Percentiles rank a stretch among this genome's conserved stretches.
Conservation (phyloP, 2,329 filamentous ascomycete genomes). For the Colletotrichum shisoi region DNA sequence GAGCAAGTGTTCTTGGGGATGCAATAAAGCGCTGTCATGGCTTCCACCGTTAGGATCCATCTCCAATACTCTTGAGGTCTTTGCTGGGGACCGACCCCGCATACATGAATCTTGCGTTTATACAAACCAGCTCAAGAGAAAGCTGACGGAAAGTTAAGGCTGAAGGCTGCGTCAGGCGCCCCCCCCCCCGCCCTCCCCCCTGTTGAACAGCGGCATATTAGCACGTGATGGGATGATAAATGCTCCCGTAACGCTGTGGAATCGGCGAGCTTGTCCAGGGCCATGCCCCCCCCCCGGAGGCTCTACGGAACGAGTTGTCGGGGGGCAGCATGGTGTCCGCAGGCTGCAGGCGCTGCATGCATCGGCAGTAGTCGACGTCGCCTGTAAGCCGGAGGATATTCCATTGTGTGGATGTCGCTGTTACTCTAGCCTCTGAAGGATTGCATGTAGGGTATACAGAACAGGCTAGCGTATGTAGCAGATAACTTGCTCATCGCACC, state of each 20-base stretch:
- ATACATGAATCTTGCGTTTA: not conserved
- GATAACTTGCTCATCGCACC: conserved; percentile 8
- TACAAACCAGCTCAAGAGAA: conserved; percentile 1
- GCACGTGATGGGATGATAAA: conserved; percentile 30
- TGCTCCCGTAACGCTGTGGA: conserved; percentile 34
- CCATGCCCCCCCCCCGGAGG: conserved; percentile 17
- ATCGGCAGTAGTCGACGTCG: conserved; percentile 19
- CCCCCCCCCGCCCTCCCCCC: no score
- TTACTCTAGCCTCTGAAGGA: not conserved
- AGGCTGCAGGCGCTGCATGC: conserved; percentile 32
- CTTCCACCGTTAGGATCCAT: conserved; percentile 24
- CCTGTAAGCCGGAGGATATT: not conserved
- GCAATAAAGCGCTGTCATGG: conserved; percentile 17
- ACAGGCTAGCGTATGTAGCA: not conserved
- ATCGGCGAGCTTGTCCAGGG: conserved; percentile 26
- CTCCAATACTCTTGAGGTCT: not conserved
- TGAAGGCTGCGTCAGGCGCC: conserved; percentile 9
- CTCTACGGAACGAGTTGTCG: conserved; percentile 18
- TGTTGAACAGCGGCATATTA: conserved; percentile 7
- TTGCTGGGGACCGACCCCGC: conserved; percentile 6
- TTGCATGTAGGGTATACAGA: not conserved
- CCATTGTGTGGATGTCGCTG: not conserved
- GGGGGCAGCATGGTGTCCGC: conserved; percentile 19
- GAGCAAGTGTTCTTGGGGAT: conserved; percentile 14
- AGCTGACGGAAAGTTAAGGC: conserved; percentile 11